phyloP scores from a whole-genome alignment of 2,329 filamentous ascomycete species.

The Dactylellina sp. region DNA sequence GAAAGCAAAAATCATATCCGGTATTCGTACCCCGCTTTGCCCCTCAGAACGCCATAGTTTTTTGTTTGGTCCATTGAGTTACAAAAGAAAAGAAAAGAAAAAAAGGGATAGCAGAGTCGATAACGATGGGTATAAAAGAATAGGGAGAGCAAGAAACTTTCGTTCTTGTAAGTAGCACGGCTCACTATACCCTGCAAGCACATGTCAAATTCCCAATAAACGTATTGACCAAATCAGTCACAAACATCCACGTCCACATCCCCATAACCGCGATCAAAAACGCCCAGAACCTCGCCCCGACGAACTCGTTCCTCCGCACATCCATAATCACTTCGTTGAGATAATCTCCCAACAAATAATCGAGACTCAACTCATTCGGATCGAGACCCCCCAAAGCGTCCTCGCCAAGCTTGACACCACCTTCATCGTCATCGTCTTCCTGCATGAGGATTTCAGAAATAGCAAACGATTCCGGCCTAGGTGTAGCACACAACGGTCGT shows the following conservation, averaged over 20 bases:
- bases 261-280: slow-evolving; percentile 50
- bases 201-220: slow-evolving; percentile 44
- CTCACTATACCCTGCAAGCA: slow-evolving; percentile 15
- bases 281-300: slow-evolving; percentile 52
- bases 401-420: neutral
- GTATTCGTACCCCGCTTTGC: slow-evolving; percentile 17
- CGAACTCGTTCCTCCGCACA: slow-evolving; percentile 49
- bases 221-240: slow-evolving; percentile 44
- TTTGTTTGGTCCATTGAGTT: slow-evolving; percentile 14
- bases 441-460: slow-evolving; percentile 13
- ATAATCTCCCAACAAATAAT: slow-evolving; percentile 53
- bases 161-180: neutral
- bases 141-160: neutral
- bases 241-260: slow-evolving; percentile 56
- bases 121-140: neutral
- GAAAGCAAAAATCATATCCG: neutral
- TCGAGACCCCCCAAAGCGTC: neutral
- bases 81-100: slow-evolving; percentile 9
- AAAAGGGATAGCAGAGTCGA: neutral
- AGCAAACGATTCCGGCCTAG: slow-evolving; percentile 14
- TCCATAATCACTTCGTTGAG: slow-evolving; percentile 54
- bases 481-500: slow-evolving; percentile 25
- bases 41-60: slow-evolving; percentile 24
- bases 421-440: slow-evolving; percentile 16
- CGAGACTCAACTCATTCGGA: slow-evolving; percentile 43